These are phyloP conservation scores for Xanthoceras sorbifolium DNA, from an alignment of 345 rosid genomes.

Conservation along the genomic window DNA sequence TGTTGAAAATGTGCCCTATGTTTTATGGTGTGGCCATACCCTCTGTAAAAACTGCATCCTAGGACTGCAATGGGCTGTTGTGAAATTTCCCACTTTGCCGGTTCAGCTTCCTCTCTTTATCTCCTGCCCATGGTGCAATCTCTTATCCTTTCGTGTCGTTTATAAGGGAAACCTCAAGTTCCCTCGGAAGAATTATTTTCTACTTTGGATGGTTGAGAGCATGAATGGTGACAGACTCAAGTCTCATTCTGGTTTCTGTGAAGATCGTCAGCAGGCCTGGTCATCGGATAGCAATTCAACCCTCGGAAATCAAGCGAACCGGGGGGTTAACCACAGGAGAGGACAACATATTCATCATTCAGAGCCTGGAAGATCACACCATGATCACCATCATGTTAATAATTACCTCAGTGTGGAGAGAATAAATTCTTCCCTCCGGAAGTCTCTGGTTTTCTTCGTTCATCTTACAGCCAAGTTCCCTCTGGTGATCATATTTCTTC, in stretches of 20 bases:
- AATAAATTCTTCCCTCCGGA: slow-evolving; percentile 54
- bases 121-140: slow-evolving; percentile 92
- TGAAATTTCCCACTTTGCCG: slow-evolving; percentile 73
- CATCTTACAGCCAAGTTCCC: slow-evolving; percentile 91
- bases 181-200: slow-evolving; percentile 82
- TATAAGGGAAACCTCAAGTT: slow-evolving; percentile 73
- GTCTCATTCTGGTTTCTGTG: slow-evolving; percentile 39
- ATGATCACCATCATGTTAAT: slow-evolving; percentile 19
- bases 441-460: slow-evolving; percentile 70
- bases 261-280: slow-evolving; percentile 42
- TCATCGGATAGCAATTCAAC: slow-evolving; percentile 31
- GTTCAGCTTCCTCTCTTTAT: slow-evolving; percentile 86
- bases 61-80: slow-evolving; percentile 76
- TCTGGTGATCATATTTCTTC: slow-evolving; percentile 75
- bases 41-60: slow-evolving; percentile 85
- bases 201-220: slow-evolving; percentile 97
- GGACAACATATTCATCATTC: slow-evolving; percentile 39
- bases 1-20: slow-evolving; percentile 90
- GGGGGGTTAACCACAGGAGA: slow-evolving; percentile 37
- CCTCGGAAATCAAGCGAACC: slow-evolving; percentile 32
- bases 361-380: slow-evolving; percentile 36
- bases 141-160: slow-evolving; percentile 73
- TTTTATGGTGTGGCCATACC: slow-evolving; percentile 93
- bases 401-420: slow-evolving; percentile 42
- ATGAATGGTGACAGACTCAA: slow-evolving; percentile 68